phyloP scores from a whole-genome alignment of 331 rosid species.

The Quercus tomentella region DNA sequence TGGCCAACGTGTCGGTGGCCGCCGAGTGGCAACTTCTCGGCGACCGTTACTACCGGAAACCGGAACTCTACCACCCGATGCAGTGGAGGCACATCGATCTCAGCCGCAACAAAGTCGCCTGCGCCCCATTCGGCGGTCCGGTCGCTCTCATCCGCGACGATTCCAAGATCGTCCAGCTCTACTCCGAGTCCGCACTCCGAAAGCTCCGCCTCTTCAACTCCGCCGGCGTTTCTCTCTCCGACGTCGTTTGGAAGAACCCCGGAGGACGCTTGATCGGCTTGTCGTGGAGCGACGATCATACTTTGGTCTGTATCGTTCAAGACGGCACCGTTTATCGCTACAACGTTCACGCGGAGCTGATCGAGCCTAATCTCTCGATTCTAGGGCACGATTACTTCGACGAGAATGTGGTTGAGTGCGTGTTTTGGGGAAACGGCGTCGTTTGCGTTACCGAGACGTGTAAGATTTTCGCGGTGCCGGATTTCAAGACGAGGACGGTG shows the following conservation, averaged over 20 bases:
- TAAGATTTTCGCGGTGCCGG: slow-evolving; percentile 62
- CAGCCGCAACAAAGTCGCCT: slow-evolving; percentile 84
- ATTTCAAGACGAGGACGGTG: slow-evolving; percentile 59
- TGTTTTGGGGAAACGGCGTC: slow-evolving; percentile 82
- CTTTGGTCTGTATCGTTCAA: slow-evolving; percentile 74
- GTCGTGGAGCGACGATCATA: slow-evolving; percentile 89
- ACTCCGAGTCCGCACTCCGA: slow-evolving; percentile 89
- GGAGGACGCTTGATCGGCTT: slow-evolving; percentile 79
- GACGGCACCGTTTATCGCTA: slow-evolving; percentile 90
- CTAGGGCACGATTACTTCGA: slow-evolving; percentile 74
- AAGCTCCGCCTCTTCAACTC: slow-evolving; percentile 87
- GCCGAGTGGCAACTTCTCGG: slow-evolving; percentile 99
- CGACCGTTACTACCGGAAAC: slow-evolving; percentile 89
- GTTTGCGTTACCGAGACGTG: slow-evolving; percentile 76
- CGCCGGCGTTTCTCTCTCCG: slow-evolving; percentile 65
- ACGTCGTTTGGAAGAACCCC: slow-evolving; percentile 77
- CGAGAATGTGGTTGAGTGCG: slow-evolving; percentile 79
- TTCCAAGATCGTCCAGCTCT: slow-evolving; percentile 97
- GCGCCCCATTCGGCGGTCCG: slow-evolving; percentile 90
- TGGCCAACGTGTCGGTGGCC: slow-evolving; percentile 94
- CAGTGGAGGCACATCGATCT: slow-evolving; percentile 81
- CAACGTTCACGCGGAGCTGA: slow-evolving; percentile 53
- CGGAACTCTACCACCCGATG: slow-evolving; percentile 76
- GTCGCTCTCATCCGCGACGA: slow-evolving; percentile 93
- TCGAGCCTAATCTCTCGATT: slow-evolving; percentile 75